Conservation (phyloP, 257 asterid genomes). For the Paulownia fortunei region DNA sequence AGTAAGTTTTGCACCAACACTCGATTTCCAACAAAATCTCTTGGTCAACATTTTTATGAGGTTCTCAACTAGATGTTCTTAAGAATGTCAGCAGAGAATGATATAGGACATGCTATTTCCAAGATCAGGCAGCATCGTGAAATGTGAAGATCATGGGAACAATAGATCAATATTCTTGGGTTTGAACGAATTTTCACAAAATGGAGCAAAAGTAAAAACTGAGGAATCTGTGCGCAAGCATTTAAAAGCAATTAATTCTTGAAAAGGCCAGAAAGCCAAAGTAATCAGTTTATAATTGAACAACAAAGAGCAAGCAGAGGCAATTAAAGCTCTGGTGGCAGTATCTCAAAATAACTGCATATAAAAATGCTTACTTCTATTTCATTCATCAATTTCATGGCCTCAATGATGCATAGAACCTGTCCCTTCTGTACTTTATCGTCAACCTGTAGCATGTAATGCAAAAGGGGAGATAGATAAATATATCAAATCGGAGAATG, state of each 20-base stretch:
- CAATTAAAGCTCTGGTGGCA: conserved; percentile 24
- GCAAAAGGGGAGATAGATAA: background rate
- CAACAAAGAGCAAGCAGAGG: conserved; percentile 14
- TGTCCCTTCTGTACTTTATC: conserved; percentile 94
- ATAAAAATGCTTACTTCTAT: conserved; percentile 68
- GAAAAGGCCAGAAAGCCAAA: conserved; percentile 7
- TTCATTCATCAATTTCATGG: conserved; percentile 98
- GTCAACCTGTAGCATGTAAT: conserved; percentile 65
- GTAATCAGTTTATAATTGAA: conserved; percentile 8
- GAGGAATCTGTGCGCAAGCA: background rate
- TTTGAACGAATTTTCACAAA: background rate
- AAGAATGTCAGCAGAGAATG: background rate
- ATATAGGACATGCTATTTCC: background rate
- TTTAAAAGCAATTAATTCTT: background rate
- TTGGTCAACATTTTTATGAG: conserved; percentile 1
- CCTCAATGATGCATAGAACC: conserved; percentile 87
- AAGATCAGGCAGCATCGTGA: conserved; percentile 13
- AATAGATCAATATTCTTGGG: conserved; percentile 8
- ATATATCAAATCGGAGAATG: background rate
- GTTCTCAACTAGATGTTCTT: background rate
- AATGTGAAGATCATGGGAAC: conserved; percentile 5
- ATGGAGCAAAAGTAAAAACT: background rate
- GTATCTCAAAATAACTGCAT: conserved; percentile 18
- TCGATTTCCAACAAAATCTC: background rate
- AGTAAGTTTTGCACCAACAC: background rate